Percentiles rank a stretch among this genome's conserved stretches.
phyloP scores from a whole-genome alignment of 2,329 filamentous ascomycete species.

The Exophiala spinifera region DNA sequence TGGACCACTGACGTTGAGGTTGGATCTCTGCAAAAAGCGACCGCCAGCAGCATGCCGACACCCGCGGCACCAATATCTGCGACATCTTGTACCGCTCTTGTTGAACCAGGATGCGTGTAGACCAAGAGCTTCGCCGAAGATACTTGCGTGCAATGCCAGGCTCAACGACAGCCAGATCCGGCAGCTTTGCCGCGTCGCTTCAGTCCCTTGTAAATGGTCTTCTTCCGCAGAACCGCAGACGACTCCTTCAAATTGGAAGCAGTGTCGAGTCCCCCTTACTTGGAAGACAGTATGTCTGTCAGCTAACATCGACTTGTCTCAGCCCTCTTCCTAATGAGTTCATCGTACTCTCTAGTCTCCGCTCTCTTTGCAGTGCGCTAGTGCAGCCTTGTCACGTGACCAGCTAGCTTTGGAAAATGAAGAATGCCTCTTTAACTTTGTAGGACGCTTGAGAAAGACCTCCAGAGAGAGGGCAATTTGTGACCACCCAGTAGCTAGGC shows the following conservation, averaged over 20 bases:
- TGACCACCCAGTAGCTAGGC: not conserved
- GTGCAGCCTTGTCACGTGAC: not conserved
- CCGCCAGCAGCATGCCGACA: slow-evolving; percentile 71
- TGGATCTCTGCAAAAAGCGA: slow-evolving; percentile 58
- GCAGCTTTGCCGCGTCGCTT: no score
- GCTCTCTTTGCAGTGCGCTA: no score
- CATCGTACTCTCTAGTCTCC: no score
- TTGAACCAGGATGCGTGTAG: not conserved
- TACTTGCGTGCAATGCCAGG: not conserved
- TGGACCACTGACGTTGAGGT: slow-evolving; percentile 45
- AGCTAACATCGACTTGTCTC: no score
- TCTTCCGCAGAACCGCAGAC: no score
- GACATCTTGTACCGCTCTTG: slow-evolving; percentile 49
- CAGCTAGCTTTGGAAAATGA: no score
- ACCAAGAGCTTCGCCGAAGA: not conserved
- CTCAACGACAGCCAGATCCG: not conserved
- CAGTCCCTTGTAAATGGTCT: not conserved
- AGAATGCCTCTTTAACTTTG: no score
- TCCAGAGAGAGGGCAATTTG: not conserved
- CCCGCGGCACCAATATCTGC: slow-evolving; percentile 53
- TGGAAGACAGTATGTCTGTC: no score
- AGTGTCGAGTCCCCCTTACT: no score
- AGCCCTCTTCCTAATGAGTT: no score
- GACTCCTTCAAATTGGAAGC: no score
- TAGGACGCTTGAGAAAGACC: not conserved